These are phyloP conservation scores for Aethionema arabicum DNA, from an alignment of 345 rosid species.

Conservation along the genomic window DNA sequence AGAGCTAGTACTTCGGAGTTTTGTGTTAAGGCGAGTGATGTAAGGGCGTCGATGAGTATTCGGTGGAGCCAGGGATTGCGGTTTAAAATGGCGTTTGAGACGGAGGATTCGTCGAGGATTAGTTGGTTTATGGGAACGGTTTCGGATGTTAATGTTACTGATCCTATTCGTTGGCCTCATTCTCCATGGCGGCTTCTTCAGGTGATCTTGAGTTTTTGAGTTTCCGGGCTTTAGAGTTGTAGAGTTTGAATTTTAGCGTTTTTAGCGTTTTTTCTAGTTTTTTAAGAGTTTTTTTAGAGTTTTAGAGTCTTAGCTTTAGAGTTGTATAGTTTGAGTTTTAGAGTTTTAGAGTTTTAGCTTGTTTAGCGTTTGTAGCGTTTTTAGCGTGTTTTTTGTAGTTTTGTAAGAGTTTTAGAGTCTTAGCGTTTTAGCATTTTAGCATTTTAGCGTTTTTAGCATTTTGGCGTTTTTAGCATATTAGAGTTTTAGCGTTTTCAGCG, in stretches of 20 bases:
- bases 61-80: conserved; percentile 92
- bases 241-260: not conserved
- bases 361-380: no score
- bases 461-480: no score
- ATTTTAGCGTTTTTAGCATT: no score
- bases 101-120: conserved; percentile 85
- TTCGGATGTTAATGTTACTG: conserved; percentile 72
- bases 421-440: no score
- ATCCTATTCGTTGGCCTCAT: conserved; percentile 78
- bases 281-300: no score
- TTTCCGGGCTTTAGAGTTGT: not conserved
- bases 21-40: conserved; percentile 69
- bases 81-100: conserved; percentile 96
- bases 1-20: conserved; percentile 85
- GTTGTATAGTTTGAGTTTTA: no score
- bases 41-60: conserved; percentile 64
- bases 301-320: no score
- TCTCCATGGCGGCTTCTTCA: conserved; percentile 94
- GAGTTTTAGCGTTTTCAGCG: no score
- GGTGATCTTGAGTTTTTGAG: conserved; percentile 41
- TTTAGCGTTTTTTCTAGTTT: not conserved
- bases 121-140: conserved; percentile 98
- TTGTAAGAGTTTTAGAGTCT: no score
- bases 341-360: no score
- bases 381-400: no score